phyloP scores from a whole-genome alignment of 805 yeast genomes.

The Clavispora fructus region DNA sequence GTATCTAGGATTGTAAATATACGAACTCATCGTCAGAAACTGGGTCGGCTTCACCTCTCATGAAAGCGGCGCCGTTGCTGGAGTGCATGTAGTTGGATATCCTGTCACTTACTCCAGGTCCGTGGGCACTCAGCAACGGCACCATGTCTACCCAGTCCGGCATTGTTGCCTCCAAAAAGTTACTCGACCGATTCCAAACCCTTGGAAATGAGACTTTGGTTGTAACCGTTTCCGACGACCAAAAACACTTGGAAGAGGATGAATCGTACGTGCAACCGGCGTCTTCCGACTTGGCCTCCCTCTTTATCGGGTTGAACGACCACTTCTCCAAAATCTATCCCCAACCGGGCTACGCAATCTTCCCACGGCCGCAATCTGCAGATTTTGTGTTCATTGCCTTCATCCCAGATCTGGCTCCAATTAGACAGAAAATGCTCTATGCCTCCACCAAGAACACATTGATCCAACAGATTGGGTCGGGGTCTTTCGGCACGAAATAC shows the following conservation, averaged over 20 bases:
- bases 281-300: constrained; percentile 7
- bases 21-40: too few species aligned
- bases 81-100: neutral
- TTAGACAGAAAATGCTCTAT: constrained; percentile 84
- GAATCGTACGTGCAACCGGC: constrained; percentile 11
- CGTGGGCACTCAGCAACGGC: neutral
- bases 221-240: constrained; percentile 28
- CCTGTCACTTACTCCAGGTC: neutral
- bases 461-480: constrained; percentile 67
- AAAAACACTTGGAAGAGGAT: constrained; percentile 31
- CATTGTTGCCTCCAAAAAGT: constrained; percentile 34
- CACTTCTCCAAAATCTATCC: constrained; percentile 25
- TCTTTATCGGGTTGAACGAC: constrained; percentile 17
- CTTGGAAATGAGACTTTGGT: constrained; percentile 26
- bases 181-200: constrained; percentile 41
- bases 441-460: constrained; percentile 85
- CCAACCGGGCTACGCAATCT: constrained; percentile 31
- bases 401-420: constrained; percentile 82
- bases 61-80: neutral
- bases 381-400: constrained; percentile 59
- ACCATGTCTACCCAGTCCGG: constrained; percentile 43
- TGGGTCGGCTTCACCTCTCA: too few species aligned
- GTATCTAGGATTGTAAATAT: too few species aligned
- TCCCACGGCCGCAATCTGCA: constrained; percentile 12
- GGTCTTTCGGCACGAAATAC: constrained; percentile 39